Percentiles rank a stretch among this genome's conserved stretches.
Conservation (phyloP, 345 rosid species). For the Eucalyptus virginea region DNA sequence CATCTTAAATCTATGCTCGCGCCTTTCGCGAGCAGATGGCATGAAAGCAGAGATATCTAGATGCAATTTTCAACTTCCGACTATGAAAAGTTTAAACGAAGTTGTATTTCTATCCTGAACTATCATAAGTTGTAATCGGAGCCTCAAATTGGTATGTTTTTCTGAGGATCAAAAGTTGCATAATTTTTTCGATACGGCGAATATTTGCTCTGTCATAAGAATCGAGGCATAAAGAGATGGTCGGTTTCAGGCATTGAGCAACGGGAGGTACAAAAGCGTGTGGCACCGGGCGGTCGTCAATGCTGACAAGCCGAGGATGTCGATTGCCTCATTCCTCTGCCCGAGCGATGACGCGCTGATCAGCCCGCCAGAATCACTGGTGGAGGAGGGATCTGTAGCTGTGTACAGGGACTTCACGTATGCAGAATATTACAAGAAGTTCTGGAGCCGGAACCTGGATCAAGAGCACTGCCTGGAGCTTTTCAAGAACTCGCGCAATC, state of each 20-base stretch:
- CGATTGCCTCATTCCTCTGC: slow-evolving; percentile 71
- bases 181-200: neutral
- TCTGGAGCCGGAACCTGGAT: slow-evolving; percentile 87
- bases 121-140: neutral
- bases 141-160: neutral
- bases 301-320: slow-evolving; percentile 45
- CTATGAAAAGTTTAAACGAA: neutral
- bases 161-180: neutral
- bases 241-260: slow-evolving; percentile 57
- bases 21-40: neutral
- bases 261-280: slow-evolving; percentile 79
- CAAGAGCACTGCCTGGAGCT: slow-evolving; percentile 76
- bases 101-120: neutral
- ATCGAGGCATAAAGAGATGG: neutral
- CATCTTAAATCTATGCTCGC: neutral
- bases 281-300: slow-evolving; percentile 85
- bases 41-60: neutral
- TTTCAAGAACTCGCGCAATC: slow-evolving; percentile 25
- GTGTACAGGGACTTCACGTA: slow-evolving; percentile 71
- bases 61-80: neutral
- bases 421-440: slow-evolving; percentile 71
- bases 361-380: slow-evolving; percentile 39
- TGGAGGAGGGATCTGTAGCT: slow-evolving; percentile 25
- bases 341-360: slow-evolving; percentile 58
- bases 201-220: neutral